Evolutionary conservation across 176 grass and related monocot species (phyloP).

Genomic region (Secale cereale): DNA sequence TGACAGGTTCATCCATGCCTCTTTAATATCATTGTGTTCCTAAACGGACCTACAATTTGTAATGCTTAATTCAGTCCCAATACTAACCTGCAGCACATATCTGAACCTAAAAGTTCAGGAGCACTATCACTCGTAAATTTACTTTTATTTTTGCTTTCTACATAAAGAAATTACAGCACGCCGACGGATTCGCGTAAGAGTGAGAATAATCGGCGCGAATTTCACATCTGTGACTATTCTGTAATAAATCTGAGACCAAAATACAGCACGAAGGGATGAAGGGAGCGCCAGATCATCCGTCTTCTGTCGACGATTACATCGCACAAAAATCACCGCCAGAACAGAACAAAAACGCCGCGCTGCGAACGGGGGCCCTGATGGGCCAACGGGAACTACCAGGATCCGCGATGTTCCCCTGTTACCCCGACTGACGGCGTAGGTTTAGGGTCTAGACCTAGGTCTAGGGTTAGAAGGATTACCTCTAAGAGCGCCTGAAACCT

Average conservation of each 20-base stretch:
- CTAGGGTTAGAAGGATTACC: conserved; percentile 2
- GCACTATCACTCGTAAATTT: not conserved
- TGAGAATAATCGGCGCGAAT: not conserved
- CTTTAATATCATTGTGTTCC: not conserved
- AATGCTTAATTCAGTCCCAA: not conserved
- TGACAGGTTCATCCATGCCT: not conserved
- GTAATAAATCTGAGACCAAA: not conserved
- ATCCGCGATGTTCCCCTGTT: not conserved
- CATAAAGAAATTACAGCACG: not conserved
- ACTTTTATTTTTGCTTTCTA: not conserved
- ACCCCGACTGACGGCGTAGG: not conserved
- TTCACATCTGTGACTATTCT: not conserved
- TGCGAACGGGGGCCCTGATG: not conserved
- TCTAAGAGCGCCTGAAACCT: conserved; percentile 20
- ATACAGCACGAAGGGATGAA: not conserved
- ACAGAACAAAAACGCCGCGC: not conserved
- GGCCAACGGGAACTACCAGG: not conserved
- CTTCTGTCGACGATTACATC: not conserved
- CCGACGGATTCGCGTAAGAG: not conserved
- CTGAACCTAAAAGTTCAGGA: not conserved
- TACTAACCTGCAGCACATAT: not conserved
- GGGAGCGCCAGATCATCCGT: not conserved
- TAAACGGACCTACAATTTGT: not conserved
- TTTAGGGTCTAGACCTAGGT: not conserved
- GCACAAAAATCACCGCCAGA: not conserved